A percentile compares a stretch with the other conserved stretches of the same genome.
These are phyloP conservation scores for Pleurotus tuber-regium DNA, from an alignment of 768 basidiomycete genomes.

Conservation along the genomic window DNA sequence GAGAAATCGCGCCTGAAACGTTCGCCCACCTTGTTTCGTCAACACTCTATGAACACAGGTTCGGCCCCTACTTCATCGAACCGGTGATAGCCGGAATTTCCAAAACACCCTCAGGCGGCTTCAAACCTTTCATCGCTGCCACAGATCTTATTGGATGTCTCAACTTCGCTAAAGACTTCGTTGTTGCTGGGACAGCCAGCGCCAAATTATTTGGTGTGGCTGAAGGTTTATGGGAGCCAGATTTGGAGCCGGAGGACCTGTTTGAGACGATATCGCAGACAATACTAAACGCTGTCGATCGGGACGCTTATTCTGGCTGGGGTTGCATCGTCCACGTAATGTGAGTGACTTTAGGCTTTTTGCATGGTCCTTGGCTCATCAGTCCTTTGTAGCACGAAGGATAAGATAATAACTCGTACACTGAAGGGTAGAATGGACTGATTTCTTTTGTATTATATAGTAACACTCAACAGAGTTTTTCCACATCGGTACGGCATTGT, in stretches of 20 bases:
- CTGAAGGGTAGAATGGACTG: conserved; percentile 93
- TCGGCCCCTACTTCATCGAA: conserved; percentile 95
- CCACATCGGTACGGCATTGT: too few species aligned
- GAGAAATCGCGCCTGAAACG: conserved; percentile 93
- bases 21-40: conserved; percentile 95
- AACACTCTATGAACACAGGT: conserved; percentile 93
- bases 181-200: conserved; percentile 91
- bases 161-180: conserved; percentile 95
- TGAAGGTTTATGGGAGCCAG: conserved; percentile 98
- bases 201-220: conserved; percentile 95
- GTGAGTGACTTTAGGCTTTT: conserved; percentile 46
- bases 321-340: conserved; percentile 94
- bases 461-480: too few species aligned
- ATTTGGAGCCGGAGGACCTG: conserved; percentile 92
- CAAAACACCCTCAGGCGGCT: conserved; percentile 64
- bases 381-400: conserved; percentile 54
- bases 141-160: conserved; percentile 93
- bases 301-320: conserved; percentile 97
- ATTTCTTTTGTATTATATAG: conserved; percentile 17
- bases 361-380: neutral
- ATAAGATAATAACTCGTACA: conserved; percentile 77
- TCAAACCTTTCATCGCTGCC: conserved; percentile 91
- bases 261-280: conserved; percentile 99
- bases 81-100: conserved; percentile 94
- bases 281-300: conserved; percentile 89